These are phyloP conservation scores for Cladosporium sp. DNA, from an alignment of 2,329 filamentous ascomycete genomes.

Conservation along the genomic window DNA sequence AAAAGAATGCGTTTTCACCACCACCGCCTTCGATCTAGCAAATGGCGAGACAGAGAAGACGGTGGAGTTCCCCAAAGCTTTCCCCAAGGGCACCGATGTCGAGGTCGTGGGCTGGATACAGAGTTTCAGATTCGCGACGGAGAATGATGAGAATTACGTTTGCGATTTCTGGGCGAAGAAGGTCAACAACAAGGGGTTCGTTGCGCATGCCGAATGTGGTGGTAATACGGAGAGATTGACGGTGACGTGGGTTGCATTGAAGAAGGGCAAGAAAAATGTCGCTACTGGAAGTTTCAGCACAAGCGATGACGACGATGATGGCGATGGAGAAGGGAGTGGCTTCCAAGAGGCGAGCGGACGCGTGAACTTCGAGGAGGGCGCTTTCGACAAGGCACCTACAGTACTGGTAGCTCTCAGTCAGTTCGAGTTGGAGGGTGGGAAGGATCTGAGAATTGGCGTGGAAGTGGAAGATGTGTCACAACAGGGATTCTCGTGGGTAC, in stretches of 20 bases:
- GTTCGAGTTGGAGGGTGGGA: constrained; percentile 6
- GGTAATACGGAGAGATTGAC: constrained; percentile 14
- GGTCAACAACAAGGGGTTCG: constrained; percentile 16
- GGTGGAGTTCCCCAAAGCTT: constrained; percentile 7
- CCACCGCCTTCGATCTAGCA: constrained; percentile 5
- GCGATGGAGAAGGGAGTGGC: constrained; percentile 1
- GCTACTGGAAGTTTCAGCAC: constrained; percentile 16
- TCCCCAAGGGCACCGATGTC: constrained; percentile 10
- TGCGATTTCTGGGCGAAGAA: constrained; percentile 14
- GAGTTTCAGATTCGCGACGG: constrained; percentile 14
- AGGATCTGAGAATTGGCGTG: constrained; percentile 11
- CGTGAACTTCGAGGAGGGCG: constrained; percentile 13
- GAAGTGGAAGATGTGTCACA: constrained; percentile 9
- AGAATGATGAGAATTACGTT: constrained; percentile 4
- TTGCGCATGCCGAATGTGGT: constrained; percentile 14
- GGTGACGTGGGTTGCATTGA: constrained; percentile 16
- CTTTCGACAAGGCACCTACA: constrained; percentile 15
- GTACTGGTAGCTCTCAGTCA: constrained; percentile 15
- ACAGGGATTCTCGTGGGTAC: constrained; percentile 8
- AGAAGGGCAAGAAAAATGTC: constrained; percentile 17
- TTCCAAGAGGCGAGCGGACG: constrained; percentile 6
- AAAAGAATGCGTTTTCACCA: constrained; percentile 8
- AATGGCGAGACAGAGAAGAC: constrained; percentile 11
- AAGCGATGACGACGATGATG: constrained; percentile 6
- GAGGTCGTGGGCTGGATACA: constrained; percentile 15